Evolutionary conservation across 1,284 basidiomycete genomes (phyloP).

Genomic region (Puccinia polysora): DNA sequence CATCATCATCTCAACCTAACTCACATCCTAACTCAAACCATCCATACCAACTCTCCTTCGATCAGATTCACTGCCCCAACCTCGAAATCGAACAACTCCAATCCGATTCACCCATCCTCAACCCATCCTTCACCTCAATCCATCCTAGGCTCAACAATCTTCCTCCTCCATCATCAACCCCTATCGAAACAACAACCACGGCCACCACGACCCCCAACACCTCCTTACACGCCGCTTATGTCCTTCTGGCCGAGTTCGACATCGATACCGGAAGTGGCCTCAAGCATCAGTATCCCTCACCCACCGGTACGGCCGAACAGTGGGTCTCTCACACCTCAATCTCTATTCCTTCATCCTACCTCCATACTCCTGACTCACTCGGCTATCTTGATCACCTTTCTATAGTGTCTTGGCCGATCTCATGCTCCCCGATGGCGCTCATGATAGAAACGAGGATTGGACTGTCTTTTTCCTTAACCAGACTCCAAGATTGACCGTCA

Average conservation of each 20-base stretch:
- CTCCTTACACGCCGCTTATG: slow-evolving; percentile 74
- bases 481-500: slow-evolving; percentile 75
- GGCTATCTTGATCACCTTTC: not conserved
- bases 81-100: no score
- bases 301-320: slow-evolving; percentile 86
- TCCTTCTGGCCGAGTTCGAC: slow-evolving; percentile 90
- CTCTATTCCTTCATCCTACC: not conserved
- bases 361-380: not conserved
- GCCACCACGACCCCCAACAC: not conserved
- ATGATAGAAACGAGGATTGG: slow-evolving; percentile 91
- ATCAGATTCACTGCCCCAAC: no score
- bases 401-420: slow-evolving; percentile 82
- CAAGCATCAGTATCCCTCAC: slow-evolving; percentile 87
- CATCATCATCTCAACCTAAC: no score
- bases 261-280: slow-evolving; percentile 71
- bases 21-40: no score
- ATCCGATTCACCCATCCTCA: no score
- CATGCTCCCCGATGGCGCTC: slow-evolving; percentile 97
- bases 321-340: slow-evolving; percentile 54
- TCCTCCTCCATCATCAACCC: not conserved
- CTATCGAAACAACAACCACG: not conserved
- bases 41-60: no score
- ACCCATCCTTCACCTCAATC: not conserved
- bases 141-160: not conserved
- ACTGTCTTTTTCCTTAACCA: slow-evolving; percentile 97